A percentile compares a stretch with the other conserved stretches of the same genome.
phyloP scores from a whole-genome alignment of 441 rosid genomes.

The Dalechampia spathulata region DNA sequence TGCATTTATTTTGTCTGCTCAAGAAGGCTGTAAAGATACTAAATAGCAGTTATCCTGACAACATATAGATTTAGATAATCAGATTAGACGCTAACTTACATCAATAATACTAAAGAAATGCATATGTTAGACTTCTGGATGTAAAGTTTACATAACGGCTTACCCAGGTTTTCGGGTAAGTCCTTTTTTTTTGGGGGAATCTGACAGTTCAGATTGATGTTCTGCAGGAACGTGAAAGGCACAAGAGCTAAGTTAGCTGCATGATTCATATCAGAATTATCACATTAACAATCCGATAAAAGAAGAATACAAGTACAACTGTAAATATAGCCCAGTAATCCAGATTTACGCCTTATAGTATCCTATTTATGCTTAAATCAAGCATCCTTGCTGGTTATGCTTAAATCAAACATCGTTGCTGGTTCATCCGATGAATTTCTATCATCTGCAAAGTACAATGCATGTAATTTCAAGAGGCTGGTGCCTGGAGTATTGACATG shows the following conservation, averaged over 20 bases:
- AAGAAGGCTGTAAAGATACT: conserved; percentile 37
- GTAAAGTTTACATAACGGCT: conserved; percentile 36
- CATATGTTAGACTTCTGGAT: conserved; percentile 5
- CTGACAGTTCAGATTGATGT: conserved; percentile 71
- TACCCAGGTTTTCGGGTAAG: conserved; percentile 48
- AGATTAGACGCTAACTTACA: conserved; percentile 2
- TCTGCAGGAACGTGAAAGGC: conserved; percentile 61
- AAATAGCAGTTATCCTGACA: conserved; percentile 54
- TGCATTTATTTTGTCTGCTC: conserved; percentile 15
- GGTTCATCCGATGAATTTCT: conserved; percentile 27
- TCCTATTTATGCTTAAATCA: conserved; percentile 48
- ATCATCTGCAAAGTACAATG: conserved; percentile 77
- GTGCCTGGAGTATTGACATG: too few relatives aligned
- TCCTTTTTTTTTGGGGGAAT: conserved; percentile 46
- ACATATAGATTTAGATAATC: conserved; percentile 11
- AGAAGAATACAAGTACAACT: too few relatives aligned
- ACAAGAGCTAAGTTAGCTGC: conserved; percentile 17
- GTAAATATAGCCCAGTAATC: too few relatives aligned
- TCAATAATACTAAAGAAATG: not conserved
- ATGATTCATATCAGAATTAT: conserved; percentile 11
- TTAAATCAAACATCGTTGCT: conserved; percentile 43
- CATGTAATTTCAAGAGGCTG: conserved; percentile 43
- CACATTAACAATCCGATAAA: not conserved
- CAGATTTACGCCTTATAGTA: conserved; percentile 1
- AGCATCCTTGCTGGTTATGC: conserved; percentile 49